Percentiles rank a stretch among this genome's conserved stretches.
Evolutionary conservation across 495 filamentous ascomycete genomes (phyloP).

Genomic region (Xylaria nigripes): DNA sequence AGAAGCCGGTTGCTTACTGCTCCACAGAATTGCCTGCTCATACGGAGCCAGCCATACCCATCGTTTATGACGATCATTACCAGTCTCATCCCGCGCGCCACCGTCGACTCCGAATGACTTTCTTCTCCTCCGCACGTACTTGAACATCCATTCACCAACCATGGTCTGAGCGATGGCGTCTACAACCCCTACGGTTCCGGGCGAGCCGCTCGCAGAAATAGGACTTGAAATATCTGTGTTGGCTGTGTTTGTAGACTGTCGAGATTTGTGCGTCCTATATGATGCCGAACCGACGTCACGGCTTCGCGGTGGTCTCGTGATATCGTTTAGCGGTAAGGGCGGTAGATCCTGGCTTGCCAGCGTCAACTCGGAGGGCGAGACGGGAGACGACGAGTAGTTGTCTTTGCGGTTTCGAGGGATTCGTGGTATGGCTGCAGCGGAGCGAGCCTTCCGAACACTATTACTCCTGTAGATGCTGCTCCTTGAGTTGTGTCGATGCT

Average conservation of each 20-base stretch:
- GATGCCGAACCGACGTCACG: constrained; percentile 29
- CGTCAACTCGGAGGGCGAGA: constrained; percentile 55
- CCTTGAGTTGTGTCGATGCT: constrained; percentile 34
- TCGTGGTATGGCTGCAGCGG: constrained; percentile 62
- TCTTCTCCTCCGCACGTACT: constrained; percentile 84
- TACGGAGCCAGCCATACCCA: constrained; percentile 99
- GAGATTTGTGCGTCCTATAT: constrained; percentile 39
- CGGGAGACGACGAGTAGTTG: constrained; percentile 57
- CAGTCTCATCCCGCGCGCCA: constrained; percentile 46
- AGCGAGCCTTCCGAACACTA: constrained; percentile 74
- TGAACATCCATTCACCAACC: constrained; percentile 99
- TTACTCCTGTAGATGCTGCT: constrained; percentile 38
- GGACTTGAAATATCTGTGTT: constrained; percentile 42
- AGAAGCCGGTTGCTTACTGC: constrained; percentile 89
- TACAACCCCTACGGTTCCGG: constrained; percentile 75
- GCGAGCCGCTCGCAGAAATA: constrained; percentile 49
- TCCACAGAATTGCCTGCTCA: constrained; percentile 94
- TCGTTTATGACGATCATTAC: constrained; percentile 74
- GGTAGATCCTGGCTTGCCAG: constrained; percentile 66
- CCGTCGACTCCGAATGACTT: constrained; percentile 87
- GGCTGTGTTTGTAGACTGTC: constrained; percentile 48
- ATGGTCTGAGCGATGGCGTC: constrained; percentile 97
- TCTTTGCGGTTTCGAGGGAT: constrained; percentile 37
- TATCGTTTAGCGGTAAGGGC: constrained; percentile 64
- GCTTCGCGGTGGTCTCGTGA: constrained; percentile 51